Percentiles rank a stretch among this genome's conserved stretches.
Evolutionary conservation across 1,284 basidiomycete genomes (phyloP).

Genomic region (Chondrostereum purpureum): DNA sequence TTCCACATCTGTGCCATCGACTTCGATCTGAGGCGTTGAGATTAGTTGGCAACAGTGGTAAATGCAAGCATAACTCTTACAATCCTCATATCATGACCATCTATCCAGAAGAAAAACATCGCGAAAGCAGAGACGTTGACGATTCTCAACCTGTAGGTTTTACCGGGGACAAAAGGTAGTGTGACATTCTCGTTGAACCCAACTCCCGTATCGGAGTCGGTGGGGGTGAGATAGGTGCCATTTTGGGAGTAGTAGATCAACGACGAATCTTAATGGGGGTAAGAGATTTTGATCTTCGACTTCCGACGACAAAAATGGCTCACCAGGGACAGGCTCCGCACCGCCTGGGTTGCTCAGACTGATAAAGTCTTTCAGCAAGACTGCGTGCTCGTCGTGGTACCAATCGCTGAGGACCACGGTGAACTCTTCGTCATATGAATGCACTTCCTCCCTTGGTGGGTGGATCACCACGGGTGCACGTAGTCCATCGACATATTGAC

Average conservation of each 20-base stretch:
- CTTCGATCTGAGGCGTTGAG: slow-evolving; percentile 29
- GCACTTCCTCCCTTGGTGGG: slow-evolving; percentile 45
- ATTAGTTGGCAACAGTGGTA: neutral
- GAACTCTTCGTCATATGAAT: slow-evolving; percentile 87
- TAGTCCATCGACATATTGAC: slow-evolving; percentile 86
- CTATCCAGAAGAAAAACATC: slow-evolving; percentile 83
- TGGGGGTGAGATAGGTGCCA: slow-evolving; percentile 61
- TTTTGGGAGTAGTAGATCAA: slow-evolving; percentile 84
- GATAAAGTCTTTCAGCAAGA: slow-evolving; percentile 68
- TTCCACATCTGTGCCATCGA: slow-evolving; percentile 80
- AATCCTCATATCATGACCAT: slow-evolving; percentile 86
- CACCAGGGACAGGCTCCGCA: slow-evolving; percentile 81
- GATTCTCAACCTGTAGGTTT: slow-evolving; percentile 70
- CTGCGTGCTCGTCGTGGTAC: slow-evolving; percentile 74
- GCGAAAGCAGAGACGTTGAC: slow-evolving; percentile 74
- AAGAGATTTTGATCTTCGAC: too few relatives aligned
- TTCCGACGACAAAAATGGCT: slow-evolving; percentile 16
- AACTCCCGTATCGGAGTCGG: slow-evolving; percentile 43
- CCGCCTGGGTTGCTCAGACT: slow-evolving; percentile 74
- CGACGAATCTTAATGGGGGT: slow-evolving; percentile 76
- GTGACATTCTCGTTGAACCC: slow-evolving; percentile 87
- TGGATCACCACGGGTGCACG: slow-evolving; percentile 77
- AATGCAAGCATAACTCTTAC: slow-evolving; percentile 40
- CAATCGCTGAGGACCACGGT: slow-evolving; percentile 82
- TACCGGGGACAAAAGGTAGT: slow-evolving; percentile 77